Base-by-base conservation (phyloP, 176 grass and related monocot genomes). In the Aechmea fasciata region DNA sequence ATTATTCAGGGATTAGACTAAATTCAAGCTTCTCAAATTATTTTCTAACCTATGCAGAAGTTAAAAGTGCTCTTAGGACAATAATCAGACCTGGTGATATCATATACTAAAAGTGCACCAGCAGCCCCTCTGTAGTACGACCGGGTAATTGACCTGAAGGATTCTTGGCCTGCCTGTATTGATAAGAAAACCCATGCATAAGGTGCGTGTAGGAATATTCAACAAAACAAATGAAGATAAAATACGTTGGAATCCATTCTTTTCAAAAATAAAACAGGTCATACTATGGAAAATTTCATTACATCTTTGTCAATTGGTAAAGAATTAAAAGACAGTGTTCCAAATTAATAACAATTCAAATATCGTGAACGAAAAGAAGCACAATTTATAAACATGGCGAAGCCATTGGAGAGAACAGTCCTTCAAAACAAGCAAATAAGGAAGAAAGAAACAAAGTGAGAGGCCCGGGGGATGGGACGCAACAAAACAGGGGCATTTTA, bases 91-190 rank as follows among this genome's bases (percentile, higher is more conserved):
- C 89, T 87, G 13, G 89, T 85, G 62, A 88, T 91, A 47, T 85
- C 89, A 11, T 91, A 87, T 1, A 91, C 89, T 74, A 91, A 48
- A 49, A 91, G 82, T 77, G 89, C 89, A 53, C 89, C 89, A 14
- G 89, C 85, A 47, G 85, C 89, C 11, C 89, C 89, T 80, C 88
- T 85, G 66, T 91, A 91, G 72, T 91, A 91, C 10, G 89, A 91
- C 24, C 85, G 77, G 15, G 89, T 91, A 47, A 91, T 91, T 13
- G 89, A 92, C 70, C 85, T 87, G 79, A 92, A 92, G 29, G 89
- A 92, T 69, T 88, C 89, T 22, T 92, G 89, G 13, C 89, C 85
- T 47, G 89, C 85, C 89, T 92, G 76, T 15, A 71, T 73, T 53
- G 18, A 77, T 49, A 12, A 48, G 57, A 73, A 10, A 77, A 10